Percentiles rank a stretch among this genome's conserved stretches.
phyloP scores from a whole-genome alignment of 306 rosid genomes.

The Acacia melanoxylon region DNA sequence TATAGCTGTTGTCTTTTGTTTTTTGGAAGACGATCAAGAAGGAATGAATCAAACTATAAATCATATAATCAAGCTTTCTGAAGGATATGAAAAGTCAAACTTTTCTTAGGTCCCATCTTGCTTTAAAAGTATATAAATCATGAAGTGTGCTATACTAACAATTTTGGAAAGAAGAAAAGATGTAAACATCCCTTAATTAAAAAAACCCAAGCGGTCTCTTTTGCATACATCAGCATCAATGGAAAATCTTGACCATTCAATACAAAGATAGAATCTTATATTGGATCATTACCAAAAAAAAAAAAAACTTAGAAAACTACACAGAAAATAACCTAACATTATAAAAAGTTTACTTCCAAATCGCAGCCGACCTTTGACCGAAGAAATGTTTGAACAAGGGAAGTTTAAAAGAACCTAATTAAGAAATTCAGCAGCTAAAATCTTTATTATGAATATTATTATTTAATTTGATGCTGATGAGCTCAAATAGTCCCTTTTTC shows the following conservation, averaged over 20 bases:
- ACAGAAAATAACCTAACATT: not conserved
- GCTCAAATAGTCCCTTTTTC: no score
- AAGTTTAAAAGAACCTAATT: not conserved
- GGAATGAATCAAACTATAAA: no score
- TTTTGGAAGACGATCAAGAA: no score
- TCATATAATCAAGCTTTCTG: no score
- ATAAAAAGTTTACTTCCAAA: not conserved
- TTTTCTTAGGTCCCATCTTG: not conserved
- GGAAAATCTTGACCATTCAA: not conserved
- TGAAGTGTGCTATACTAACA: not conserved
- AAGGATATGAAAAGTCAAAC: slow-evolving; percentile 26
- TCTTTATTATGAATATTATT: not conserved
- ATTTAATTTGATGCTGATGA: slow-evolving; percentile 7
- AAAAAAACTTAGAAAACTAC: not conserved
- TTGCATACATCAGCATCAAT: no score
- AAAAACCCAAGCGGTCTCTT: no score
- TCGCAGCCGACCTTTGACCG: not conserved
- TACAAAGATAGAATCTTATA: no score
- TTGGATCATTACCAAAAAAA: no score
- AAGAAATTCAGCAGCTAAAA: not conserved
- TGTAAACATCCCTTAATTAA: not conserved
- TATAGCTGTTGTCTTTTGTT: no score
- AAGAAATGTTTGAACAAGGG: slow-evolving; percentile 20
- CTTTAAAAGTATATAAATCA: slow-evolving; percentile 7
- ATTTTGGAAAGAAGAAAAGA: slow-evolving; percentile 5